Conservation (phyloP, 306 rosid species). For the Lathyrus aphaca region DNA sequence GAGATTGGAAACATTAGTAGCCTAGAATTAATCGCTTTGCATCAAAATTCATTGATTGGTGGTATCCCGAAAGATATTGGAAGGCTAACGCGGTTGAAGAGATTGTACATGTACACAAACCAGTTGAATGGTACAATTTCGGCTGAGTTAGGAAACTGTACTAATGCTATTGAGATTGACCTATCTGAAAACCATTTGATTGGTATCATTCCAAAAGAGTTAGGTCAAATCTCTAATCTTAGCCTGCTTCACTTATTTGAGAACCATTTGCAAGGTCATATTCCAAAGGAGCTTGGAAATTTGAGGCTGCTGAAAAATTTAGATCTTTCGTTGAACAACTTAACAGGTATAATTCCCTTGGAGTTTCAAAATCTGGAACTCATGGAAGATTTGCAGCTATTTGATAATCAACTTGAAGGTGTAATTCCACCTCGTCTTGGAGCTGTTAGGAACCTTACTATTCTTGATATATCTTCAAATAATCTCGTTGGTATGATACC, state of each 20-base stretch:
- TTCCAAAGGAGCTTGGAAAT: constrained; percentile 63
- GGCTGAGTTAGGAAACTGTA: constrained; percentile 65
- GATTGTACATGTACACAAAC: constrained; percentile 71
- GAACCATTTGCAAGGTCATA: constrained; percentile 62
- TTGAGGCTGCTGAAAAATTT: constrained; percentile 52
- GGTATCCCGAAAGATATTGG: constrained; percentile 62
- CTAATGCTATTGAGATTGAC: constrained; percentile 68
- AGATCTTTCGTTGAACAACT: constrained; percentile 67
- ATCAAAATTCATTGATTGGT: constrained; percentile 58
- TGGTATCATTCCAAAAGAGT: constrained; percentile 64
- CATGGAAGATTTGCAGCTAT: constrained; percentile 71
- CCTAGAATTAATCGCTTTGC: constrained; percentile 69
- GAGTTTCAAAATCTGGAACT: constrained; percentile 65
- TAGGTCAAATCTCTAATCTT: constrained; percentile 59
- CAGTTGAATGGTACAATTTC: constrained; percentile 75
- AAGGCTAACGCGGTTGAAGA: constrained; percentile 50
- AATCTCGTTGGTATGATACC: constrained; percentile 69
- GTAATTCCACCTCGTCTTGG: constrained; percentile 73
- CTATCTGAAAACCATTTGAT: constrained; percentile 67
- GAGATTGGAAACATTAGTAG: constrained; percentile 68
- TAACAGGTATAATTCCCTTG: constrained; percentile 68
- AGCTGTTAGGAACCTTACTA: constrained; percentile 51
- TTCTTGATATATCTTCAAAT: constrained; percentile 71
- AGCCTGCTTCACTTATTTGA: constrained; percentile 75
- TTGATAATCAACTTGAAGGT: constrained; percentile 74